Percentiles rank a stretch among this genome's conserved stretches.
Evolutionary conservation across 352 stramenopile species (phyloP).

Genomic region (Achlya hypogyna): DNA sequence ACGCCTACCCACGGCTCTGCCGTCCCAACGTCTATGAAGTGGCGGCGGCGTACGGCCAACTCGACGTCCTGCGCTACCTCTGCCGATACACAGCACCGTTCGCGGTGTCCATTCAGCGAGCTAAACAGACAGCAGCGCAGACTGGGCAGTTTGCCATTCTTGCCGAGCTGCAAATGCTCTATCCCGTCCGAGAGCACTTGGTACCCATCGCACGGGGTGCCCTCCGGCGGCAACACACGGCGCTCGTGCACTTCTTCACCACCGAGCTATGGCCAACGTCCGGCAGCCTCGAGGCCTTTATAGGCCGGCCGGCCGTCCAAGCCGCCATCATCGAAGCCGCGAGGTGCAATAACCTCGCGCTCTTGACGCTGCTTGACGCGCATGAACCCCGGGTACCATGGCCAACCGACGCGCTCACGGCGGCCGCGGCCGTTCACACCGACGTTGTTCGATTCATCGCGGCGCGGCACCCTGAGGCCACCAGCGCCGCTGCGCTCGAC

Average conservation of each 20-base stretch:
- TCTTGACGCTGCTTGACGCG: not conserved
- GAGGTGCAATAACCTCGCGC: not conserved
- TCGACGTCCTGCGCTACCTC: not conserved
- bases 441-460: not conserved
- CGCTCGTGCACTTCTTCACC: not conserved
- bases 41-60: not conserved
- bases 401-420: not conserved
- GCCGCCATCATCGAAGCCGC: not conserved
- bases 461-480: not conserved
- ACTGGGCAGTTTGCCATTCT: not conserved
- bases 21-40: not conserved
- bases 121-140: not conserved
- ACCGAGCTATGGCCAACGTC: not conserved
- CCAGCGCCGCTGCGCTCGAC: not conserved
- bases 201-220: not conserved
- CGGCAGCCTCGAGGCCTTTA: not conserved
- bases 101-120: not conserved
- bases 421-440: not conserved
- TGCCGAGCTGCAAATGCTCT: not conserved
- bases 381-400: not conserved
- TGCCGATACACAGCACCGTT: not conserved
- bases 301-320: not conserved
- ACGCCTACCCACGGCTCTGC: not conserved
- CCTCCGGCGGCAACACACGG: not conserved
- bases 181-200: not conserved